Conservation (phyloP, 495 filamentous ascomycete species). For the Talaromyces proteolyticus region DNA sequence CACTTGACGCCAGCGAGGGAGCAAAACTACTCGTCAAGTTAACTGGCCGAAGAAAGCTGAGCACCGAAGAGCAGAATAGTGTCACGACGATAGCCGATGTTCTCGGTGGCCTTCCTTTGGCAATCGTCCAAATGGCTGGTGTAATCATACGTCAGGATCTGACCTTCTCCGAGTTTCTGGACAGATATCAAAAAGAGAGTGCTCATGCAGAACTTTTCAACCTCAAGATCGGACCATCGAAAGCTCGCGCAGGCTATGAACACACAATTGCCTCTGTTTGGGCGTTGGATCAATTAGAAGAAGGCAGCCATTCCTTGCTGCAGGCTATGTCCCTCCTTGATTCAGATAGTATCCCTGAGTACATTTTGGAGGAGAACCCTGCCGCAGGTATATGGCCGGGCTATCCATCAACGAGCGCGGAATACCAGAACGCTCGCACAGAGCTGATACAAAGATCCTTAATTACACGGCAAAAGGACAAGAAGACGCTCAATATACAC, state of each 20-base stretch:
- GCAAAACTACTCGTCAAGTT: slow-evolving; percentile 1
- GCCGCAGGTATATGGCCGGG: background rate
- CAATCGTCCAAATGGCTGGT: slow-evolving; percentile 28
- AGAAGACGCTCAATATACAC: slow-evolving; percentile 14
- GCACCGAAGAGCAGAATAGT: background rate
- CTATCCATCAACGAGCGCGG: slow-evolving; percentile 2
- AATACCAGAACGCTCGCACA: slow-evolving; percentile 9
- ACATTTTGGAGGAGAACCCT: slow-evolving; percentile 4
- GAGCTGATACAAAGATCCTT: slow-evolving; percentile 13
- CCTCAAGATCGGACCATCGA: slow-evolving; percentile 2
- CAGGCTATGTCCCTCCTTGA: slow-evolving; percentile 16
- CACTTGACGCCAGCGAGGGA: slow-evolving; percentile 2
- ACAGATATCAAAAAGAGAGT: slow-evolving; percentile 13
- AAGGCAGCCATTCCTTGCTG: slow-evolving; percentile 7
- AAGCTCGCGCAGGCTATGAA: slow-evolving; percentile 9
- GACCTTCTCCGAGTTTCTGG: slow-evolving; percentile 13
- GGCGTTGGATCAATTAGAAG: slow-evolving; percentile 15
- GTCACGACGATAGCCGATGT: slow-evolving; percentile 6
- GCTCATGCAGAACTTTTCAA: slow-evolving; percentile 9
- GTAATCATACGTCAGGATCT: slow-evolving; percentile 16
- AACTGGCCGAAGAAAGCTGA: background rate
- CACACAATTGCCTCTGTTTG: slow-evolving; percentile 24
- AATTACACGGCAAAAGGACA: slow-evolving; percentile 6
- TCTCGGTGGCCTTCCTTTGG: slow-evolving; percentile 25
- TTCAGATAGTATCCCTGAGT: slow-evolving; percentile 15